Conservation (phyloP, 768 basidiomycete species). For the Rhizopogon vinicolor region DNA sequence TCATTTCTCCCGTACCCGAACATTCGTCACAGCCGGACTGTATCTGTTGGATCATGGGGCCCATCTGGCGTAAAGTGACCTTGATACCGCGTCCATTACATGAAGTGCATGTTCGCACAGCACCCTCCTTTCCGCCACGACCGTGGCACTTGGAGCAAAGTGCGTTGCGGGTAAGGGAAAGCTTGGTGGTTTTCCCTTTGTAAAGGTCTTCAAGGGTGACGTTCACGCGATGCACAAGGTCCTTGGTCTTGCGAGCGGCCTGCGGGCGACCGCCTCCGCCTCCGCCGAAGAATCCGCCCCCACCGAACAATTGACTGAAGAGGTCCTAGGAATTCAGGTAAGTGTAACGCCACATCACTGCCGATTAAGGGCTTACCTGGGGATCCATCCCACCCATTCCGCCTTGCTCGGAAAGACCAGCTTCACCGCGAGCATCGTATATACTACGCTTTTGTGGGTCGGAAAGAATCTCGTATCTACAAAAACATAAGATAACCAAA, state of each 20-base stretch:
- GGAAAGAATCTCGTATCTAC: slow-evolving; percentile 88
- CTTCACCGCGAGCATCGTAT: slow-evolving; percentile 92
- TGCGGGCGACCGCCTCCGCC: slow-evolving; percentile 54
- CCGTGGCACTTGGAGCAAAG: slow-evolving; percentile 94
- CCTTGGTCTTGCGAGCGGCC: slow-evolving; percentile 91
- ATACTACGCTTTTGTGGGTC: slow-evolving; percentile 76
- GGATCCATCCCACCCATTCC: slow-evolving; percentile 97
- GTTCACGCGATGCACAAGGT: slow-evolving; percentile 94
- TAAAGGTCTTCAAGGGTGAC: slow-evolving; percentile 98
- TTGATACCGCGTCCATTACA: slow-evolving; percentile 92
- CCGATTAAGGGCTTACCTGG: slow-evolving; percentile 49
- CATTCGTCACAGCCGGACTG: slow-evolving; percentile 95
- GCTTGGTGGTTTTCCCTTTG: slow-evolving; percentile 98
- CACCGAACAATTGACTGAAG: slow-evolving; percentile 94
- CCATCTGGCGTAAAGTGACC: slow-evolving; percentile 92
- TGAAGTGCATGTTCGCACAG: slow-evolving; percentile 69
- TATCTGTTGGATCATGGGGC: slow-evolving; percentile 99
- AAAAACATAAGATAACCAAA: slow-evolving; percentile 1
- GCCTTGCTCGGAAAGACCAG: slow-evolving; percentile 80
- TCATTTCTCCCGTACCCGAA: slow-evolving; percentile 89
- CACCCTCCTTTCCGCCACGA: slow-evolving; percentile 96
- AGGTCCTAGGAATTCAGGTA: slow-evolving; percentile 58
- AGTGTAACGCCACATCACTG: neutral
- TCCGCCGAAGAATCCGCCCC: slow-evolving; percentile 74
- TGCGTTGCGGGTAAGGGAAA: slow-evolving; percentile 92